These are phyloP conservation scores for Diplodia corticola DNA, from an alignment of 2,329 filamentous ascomycete genomes.

Conservation along the genomic window DNA sequence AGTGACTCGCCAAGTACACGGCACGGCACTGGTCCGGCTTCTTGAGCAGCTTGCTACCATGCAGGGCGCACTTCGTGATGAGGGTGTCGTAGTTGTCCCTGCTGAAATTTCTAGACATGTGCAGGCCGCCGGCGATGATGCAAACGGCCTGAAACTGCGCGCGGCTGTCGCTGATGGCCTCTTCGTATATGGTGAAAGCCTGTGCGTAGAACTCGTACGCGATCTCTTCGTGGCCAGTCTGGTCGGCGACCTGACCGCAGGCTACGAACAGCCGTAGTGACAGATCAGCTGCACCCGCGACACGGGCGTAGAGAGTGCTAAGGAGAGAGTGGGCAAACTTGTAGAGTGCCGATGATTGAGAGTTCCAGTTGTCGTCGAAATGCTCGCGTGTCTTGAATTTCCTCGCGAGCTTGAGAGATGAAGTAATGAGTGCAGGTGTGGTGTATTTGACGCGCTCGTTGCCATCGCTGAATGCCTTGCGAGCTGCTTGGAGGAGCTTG, in stretches of 20 bases:
- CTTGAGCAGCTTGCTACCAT: slow-evolving; percentile 93
- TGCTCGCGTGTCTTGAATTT: slow-evolving; percentile 90
- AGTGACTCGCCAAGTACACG: slow-evolving; percentile 91
- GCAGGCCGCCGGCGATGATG: slow-evolving; percentile 84
- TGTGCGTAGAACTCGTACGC: slow-evolving; percentile 98
- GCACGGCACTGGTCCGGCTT: slow-evolving; percentile 98
- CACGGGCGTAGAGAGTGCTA: slow-evolving; percentile 82
- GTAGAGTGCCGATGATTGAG: slow-evolving; percentile 78
- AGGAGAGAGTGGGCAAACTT: slow-evolving; percentile 93
- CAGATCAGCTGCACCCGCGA: slow-evolving; percentile 83
- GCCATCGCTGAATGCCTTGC: slow-evolving; percentile 84
- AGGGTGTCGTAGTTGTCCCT: slow-evolving; percentile 98
- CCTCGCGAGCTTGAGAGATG: slow-evolving; percentile 84
- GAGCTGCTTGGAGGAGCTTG: slow-evolving; percentile 83
- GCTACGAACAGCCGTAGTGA: slow-evolving; percentile 86
- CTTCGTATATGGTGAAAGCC: slow-evolving; percentile 97
- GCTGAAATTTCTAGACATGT: slow-evolving; percentile 85
- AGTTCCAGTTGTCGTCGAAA: slow-evolving; percentile 72
- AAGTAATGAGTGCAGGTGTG: slow-evolving; percentile 86
- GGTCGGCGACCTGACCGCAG: slow-evolving; percentile 89
- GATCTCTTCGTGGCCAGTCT: slow-evolving; percentile 90
- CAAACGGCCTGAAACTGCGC: slow-evolving; percentile 98
- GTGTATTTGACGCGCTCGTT: slow-evolving; percentile 96
- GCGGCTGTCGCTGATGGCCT: slow-evolving; percentile 90
- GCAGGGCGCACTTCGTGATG: slow-evolving; percentile 95